These are phyloP conservation scores for Myxozyma nipponensis DNA, from an alignment of 805 yeast genomes.

Conservation along the genomic window DNA sequence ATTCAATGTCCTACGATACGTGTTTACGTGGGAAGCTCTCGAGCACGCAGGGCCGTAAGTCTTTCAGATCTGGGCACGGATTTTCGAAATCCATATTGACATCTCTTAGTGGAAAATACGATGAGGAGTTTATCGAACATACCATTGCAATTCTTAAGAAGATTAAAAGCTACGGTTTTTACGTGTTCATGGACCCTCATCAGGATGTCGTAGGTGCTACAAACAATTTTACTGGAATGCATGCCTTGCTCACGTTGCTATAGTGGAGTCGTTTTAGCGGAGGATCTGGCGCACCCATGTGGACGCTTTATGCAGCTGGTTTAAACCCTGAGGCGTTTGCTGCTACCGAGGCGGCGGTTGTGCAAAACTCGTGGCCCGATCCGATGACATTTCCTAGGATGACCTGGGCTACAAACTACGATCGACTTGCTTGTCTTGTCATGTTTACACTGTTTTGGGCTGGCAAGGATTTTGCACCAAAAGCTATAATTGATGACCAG, in stretches of 20 bases:
- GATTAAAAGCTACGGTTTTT: slow-evolving; percentile 59
- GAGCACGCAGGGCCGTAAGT: slow-evolving; percentile 75
- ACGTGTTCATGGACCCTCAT: slow-evolving; percentile 81
- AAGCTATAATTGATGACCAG: slow-evolving; percentile 61
- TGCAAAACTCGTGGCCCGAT: slow-evolving; percentile 56
- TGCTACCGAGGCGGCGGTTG: slow-evolving; percentile 70
- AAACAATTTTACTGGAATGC: neutral
- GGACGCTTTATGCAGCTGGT: slow-evolving; percentile 91
- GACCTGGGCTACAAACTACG: slow-evolving; percentile 91
- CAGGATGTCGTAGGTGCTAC: slow-evolving; percentile 59
- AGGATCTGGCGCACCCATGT: slow-evolving; percentile 90
- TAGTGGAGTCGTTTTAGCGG: slow-evolving; percentile 81
- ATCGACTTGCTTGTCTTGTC: slow-evolving; percentile 65
- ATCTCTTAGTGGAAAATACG: slow-evolving; percentile 54
- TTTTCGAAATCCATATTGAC: neutral
- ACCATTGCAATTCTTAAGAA: slow-evolving; percentile 59
- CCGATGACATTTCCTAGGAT: slow-evolving; percentile 63
- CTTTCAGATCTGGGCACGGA: neutral
- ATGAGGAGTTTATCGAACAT: slow-evolving; percentile 68
- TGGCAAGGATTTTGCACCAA: slow-evolving; percentile 73
- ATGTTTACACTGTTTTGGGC: slow-evolving; percentile 86
- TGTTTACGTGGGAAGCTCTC: slow-evolving; percentile 87
- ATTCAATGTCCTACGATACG: slow-evolving; percentile 69
- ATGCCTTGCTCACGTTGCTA: neutral
- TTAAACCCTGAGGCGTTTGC: slow-evolving; percentile 70